phyloP scores from a whole-genome alignment of 805 yeast species.

The Spathaspora passalidarum region DNA sequence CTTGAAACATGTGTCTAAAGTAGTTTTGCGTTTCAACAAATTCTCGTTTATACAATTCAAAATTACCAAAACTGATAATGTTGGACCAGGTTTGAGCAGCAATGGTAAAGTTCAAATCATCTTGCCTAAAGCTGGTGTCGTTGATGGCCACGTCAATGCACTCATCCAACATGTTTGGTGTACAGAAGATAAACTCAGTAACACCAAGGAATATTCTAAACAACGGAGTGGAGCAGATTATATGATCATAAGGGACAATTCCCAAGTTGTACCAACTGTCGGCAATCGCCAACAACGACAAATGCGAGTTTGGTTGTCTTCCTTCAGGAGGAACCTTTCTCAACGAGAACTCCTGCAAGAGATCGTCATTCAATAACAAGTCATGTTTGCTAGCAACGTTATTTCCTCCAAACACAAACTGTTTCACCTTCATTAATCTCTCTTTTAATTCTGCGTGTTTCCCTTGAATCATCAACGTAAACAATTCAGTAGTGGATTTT shows the following conservation, averaged over 20 bases:
- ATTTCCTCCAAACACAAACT: conserved; percentile 62
- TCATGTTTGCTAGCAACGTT: conserved; percentile 54
- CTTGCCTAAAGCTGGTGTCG: conserved; percentile 71
- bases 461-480: conserved; percentile 76
- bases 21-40: conserved; percentile 82
- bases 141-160: conserved; percentile 69
- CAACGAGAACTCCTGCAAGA: conserved; percentile 77
- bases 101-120: conserved; percentile 87
- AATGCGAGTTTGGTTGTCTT: conserved; percentile 79
- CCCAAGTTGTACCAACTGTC: conserved; percentile 88
- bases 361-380: conserved; percentile 69
- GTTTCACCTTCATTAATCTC: conserved; percentile 64
- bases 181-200: conserved; percentile 84
- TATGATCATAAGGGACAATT: conserved; percentile 93
- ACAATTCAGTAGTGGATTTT: conserved; percentile 75
- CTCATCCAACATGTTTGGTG: conserved; percentile 77
- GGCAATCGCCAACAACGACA: conserved; percentile 84
- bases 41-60: conserved; percentile 62
- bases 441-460: conserved; percentile 53
- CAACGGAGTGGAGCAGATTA: conserved; percentile 90
- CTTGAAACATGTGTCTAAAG: conserved; percentile 82
- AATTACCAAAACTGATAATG: conserved; percentile 73
- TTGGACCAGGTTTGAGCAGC: conserved; percentile 90
- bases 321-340: conserved; percentile 67
- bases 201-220: conserved; percentile 93